Conservation (phyloP, 75 land plant species). For the Pseudotsuga menziesii region DNA sequence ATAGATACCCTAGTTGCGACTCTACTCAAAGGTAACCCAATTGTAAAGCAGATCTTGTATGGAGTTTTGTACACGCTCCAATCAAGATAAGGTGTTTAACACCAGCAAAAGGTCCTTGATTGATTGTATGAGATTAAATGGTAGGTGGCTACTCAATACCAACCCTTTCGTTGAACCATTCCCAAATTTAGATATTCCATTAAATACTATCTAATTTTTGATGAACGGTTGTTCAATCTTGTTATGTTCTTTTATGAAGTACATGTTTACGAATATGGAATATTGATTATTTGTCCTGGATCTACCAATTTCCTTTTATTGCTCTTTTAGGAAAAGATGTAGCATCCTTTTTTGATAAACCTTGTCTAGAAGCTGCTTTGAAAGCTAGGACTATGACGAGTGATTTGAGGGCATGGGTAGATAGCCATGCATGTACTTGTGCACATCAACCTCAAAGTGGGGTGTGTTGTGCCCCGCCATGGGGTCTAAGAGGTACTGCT, state of each 20-base stretch:
- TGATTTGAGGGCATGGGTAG: no score
- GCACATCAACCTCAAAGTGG: no score
- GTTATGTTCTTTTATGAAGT: neutral
- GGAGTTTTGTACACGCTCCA: no score
- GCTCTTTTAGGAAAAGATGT: neutral
- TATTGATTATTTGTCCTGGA: neutral
- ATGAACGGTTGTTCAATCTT: neutral
- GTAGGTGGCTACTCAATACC: neutral
- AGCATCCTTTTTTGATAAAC: neutral
- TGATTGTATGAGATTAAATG: neutral
- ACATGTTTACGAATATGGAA: neutral
- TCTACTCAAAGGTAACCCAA: no score
- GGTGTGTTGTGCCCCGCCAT: no score
- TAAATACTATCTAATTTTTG: slow-evolving; percentile 1
- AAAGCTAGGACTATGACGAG: no score
- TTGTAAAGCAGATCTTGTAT: no score
- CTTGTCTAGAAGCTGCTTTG: neutral
- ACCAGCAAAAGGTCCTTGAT: neutral
- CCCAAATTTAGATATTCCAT: neutral
- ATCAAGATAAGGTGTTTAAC: no score
- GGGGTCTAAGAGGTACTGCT: no score
- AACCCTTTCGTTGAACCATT: neutral
- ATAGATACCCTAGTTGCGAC: no score
- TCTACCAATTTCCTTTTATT: neutral
- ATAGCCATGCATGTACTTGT: no score